Conservation (phyloP, 2,329 filamentous ascomycete genomes). For the Hymenoscyphus fructigenus region DNA sequence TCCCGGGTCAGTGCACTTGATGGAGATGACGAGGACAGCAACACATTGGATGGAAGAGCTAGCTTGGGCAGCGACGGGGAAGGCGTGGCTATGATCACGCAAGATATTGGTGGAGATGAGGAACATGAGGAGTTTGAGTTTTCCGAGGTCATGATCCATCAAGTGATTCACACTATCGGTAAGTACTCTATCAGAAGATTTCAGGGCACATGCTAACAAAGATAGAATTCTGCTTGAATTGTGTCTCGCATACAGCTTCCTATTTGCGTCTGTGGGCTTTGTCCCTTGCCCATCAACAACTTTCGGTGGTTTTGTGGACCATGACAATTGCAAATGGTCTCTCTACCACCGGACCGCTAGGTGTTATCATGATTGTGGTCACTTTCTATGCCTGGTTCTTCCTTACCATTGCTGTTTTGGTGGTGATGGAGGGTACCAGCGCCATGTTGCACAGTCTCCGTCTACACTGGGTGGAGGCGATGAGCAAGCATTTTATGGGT, state of each 20-base stretch:
- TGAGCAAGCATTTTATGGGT: conserved; percentile 96
- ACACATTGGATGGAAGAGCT: conserved; percentile 60
- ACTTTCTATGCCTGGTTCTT: conserved; percentile 90
- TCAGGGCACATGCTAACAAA: conserved; percentile 34
- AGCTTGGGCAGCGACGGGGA: conserved; percentile 76
- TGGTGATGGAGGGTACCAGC: conserved; percentile 93
- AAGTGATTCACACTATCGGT: conserved; percentile 98
- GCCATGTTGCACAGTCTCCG: conserved; percentile 92
- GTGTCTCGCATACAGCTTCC: conserved; percentile 96
- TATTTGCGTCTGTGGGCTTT: conserved; percentile 98
- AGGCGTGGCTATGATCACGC: conserved; percentile 82
- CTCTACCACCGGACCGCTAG: conserved; percentile 60
- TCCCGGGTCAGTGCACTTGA: conserved; percentile 87
- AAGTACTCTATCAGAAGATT: conserved; percentile 43
- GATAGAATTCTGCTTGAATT: conserved; percentile 96
- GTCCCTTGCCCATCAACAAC: conserved; percentile 95
- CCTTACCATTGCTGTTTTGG: conserved; percentile 75
- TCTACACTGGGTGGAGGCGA: conserved; percentile 95
- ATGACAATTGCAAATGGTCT: conserved; percentile 90
- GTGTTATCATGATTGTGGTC: conserved; percentile 77
- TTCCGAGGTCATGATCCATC: conserved; percentile 96
- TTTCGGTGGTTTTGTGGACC: conserved; percentile 91
- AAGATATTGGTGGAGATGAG: conserved; percentile 76
- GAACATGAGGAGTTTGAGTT: conserved; percentile 98
- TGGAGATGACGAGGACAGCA: conserved; percentile 73